Conservation (phyloP, 1,284 basidiomycete genomes). For the Cronartium ribicola region DNA sequence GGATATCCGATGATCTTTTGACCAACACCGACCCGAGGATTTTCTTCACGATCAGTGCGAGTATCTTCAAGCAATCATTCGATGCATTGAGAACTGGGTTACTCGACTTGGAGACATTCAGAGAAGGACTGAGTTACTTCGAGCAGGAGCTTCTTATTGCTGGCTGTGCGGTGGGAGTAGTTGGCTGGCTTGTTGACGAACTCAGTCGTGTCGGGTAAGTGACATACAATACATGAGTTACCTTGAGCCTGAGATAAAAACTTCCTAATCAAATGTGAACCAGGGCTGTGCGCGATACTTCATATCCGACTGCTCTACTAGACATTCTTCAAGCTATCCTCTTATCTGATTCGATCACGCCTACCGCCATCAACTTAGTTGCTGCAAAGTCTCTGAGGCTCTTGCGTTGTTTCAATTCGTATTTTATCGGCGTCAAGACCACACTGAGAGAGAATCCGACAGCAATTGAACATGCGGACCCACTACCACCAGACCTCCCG, state of each 20-base stretch:
- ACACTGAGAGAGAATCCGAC: neutral
- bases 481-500: conserved; percentile 4
- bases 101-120: conserved; percentile 32
- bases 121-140: conserved; percentile 37
- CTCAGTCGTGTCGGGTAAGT: conserved; percentile 26
- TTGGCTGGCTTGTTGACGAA: conserved; percentile 35
- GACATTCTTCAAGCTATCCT: conserved; percentile 39
- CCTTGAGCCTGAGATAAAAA: neutral
- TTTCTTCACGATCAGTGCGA: conserved; percentile 28
- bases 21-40: conserved; percentile 31
- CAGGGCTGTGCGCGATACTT: neutral
- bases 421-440: neutral
- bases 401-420: conserved; percentile 13
- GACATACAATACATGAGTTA: neutral
- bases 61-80: conserved; percentile 37
- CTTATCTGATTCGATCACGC: conserved; percentile 29
- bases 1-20: conserved; percentile 32
- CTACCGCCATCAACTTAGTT: conserved; percentile 22
- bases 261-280: neutral
- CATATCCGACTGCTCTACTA: conserved; percentile 26
- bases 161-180: conserved; percentile 30
- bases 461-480: conserved; percentile 1
- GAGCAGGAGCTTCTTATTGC: conserved; percentile 32
- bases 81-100: conserved; percentile 29
- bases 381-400: conserved; percentile 22